Base-by-base conservation (phyloP, 139 green algal species). In the Nannochloris sp. region DNA sequence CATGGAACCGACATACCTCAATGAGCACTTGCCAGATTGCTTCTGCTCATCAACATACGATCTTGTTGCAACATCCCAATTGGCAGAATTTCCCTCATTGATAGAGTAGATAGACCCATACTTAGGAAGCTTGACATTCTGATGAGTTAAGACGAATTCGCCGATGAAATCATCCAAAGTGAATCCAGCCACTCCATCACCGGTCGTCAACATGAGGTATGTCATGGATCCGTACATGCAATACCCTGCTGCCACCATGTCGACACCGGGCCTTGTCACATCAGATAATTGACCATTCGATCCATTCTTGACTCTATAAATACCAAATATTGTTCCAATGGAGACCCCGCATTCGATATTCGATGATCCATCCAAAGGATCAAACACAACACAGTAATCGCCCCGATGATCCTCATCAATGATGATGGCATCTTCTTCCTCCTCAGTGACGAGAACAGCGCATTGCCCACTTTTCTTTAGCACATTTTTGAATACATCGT, bases 1-100 rank as follows among this genome's bases (percentile, higher is more conserved):
- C 84, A 91, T 88, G 61, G 70, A 83, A 50, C 68, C 84, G 5
- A 90, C 81, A 71, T 90, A 90, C 12, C 84, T 73, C 56, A 78
- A 70, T n/a, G 69, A 80, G 62, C 73, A 73, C 67, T 81, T 81
- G 26, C 43, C 50, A 17, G 72, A 71, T 30, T 59, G 49, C 49
- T 88, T 90, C 62, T 73, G 81, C 46, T 81, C 72, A 29, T 79
- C 44, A 13, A 90, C 78, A 60, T 83, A 90, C 53, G 63, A 61
- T 5, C 31, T 79, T n/a, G 68, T 74, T n/a, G 70, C 67, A 4
- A n/a, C 20, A 44, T 76, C 65, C 82, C 82, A 88, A 37, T 79
- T 64, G 4, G n/a, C 16, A 0, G 61, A 26, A 75, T 88, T 88
- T 58, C 80, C 82, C 70, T 85, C 81, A 58, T 88, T 88, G 70